phyloP scores from a whole-genome alignment of 139 green algal genomes.

The Micromonas commoda region DNA sequence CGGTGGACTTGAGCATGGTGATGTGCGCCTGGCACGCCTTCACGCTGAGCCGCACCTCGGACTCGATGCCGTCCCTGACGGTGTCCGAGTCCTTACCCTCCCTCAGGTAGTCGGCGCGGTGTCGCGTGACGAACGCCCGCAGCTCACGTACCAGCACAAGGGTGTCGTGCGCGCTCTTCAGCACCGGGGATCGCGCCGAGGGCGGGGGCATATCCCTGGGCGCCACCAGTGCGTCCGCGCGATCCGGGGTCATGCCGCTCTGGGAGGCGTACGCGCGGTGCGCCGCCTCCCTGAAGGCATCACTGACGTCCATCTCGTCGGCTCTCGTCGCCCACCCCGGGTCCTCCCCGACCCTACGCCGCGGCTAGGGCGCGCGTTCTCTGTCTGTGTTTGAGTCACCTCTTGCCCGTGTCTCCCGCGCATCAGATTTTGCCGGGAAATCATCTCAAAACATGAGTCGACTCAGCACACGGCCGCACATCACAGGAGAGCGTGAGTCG shows the following conservation, averaged over 20 bases:
- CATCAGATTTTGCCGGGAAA: too few relatives aligned
- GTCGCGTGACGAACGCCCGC: constrained; percentile 29
- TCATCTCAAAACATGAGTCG: too few relatives aligned
- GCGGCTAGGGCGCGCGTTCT: too few relatives aligned
- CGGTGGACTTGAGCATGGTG: background rate
- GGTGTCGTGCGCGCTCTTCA: background rate
- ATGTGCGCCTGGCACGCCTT: background rate
- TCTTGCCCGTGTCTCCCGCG: too few relatives aligned
- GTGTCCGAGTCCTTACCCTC: constrained; percentile 9
- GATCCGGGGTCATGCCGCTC: background rate
- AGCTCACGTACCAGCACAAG: background rate
- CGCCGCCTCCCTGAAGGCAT: background rate
- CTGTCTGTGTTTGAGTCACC: too few relatives aligned
- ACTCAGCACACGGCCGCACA: too few relatives aligned
- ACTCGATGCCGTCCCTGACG: constrained; percentile 34
- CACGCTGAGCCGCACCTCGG: constrained; percentile 23
- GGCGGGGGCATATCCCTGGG: background rate
- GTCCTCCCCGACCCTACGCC: background rate
- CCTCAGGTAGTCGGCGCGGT: constrained; percentile 31
- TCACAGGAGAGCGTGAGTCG: too few relatives aligned
- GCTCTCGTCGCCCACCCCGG: background rate
- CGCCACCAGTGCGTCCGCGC: background rate
- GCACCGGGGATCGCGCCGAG: background rate
- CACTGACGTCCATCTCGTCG: background rate
- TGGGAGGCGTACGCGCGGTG: background rate